Conservation (phyloP, 495 filamentous ascomycete species). For the Xylaria telfairii region DNA sequence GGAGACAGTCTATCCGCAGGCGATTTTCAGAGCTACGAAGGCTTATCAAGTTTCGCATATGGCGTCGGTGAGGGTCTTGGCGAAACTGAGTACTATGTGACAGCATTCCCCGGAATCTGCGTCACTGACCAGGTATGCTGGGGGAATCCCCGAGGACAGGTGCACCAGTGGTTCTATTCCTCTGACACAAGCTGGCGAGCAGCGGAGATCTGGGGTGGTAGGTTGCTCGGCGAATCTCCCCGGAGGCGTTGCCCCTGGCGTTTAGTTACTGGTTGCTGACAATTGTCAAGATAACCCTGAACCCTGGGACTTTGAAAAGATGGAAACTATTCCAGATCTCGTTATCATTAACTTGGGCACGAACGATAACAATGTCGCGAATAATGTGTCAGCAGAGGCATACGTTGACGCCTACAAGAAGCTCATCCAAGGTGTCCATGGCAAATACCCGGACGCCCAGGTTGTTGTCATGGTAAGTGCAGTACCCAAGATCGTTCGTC, state of each 20-base stretch:
- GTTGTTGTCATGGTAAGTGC: conserved; percentile 65
- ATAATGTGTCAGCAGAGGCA: conserved; percentile 59
- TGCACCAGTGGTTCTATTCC: conserved; percentile 71
- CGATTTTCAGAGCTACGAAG: conserved; percentile 70
- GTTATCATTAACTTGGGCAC: conserved; percentile 73
- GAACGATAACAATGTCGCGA: conserved; percentile 66
- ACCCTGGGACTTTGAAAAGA: conserved; percentile 64
- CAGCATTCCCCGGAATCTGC: conserved; percentile 68
- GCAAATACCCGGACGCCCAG: conserved; percentile 65
- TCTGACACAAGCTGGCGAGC: conserved; percentile 64
- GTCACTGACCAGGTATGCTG: conserved; percentile 65
- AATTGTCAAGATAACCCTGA: conserved; percentile 54
- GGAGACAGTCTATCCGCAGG: conserved; percentile 65
- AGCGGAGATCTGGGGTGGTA: conserved; percentile 55
- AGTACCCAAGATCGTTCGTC: neutral
- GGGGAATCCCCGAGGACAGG: conserved; percentile 60
- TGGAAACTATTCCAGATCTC: conserved; percentile 64
- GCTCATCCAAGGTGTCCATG: conserved; percentile 65
- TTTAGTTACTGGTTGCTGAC: neutral
- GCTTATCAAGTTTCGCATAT: conserved; percentile 65
- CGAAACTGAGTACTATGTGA: conserved; percentile 68
- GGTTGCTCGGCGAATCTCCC: conserved; percentile 14
- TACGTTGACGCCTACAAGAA: conserved; percentile 65
- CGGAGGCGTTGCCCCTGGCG: neutral
- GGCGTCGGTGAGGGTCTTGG: conserved; percentile 65